Evolutionary conservation across 2,329 filamentous ascomycete genomes (phyloP).

Genomic region (Cyclaneusma minus): DNA sequence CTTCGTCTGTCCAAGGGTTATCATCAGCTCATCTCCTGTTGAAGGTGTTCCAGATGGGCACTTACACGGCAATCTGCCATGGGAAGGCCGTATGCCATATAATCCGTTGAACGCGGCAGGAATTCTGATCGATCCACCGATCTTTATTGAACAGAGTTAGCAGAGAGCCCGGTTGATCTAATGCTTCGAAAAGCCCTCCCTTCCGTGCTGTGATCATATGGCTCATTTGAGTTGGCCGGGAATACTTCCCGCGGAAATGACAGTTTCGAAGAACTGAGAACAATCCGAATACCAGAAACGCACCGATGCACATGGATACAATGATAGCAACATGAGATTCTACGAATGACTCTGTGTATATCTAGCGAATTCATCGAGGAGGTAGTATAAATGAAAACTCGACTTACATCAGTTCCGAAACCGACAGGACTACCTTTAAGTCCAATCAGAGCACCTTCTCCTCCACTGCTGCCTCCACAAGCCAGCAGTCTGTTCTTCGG

Average conservation of each 20-base stretch:
- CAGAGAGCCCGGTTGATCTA: too few species aligned
- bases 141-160: too few species aligned
- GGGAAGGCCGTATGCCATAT: slow-evolving; percentile 22
- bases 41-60: slow-evolving; percentile 39
- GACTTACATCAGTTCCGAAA: slow-evolving; percentile 19
- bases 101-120: slow-evolving; percentile 22
- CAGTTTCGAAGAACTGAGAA: too few species aligned
- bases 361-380: slow-evolving; percentile 30
- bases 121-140: slow-evolving; percentile 18
- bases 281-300: too few species aligned
- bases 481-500: slow-evolving; percentile 15
- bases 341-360: slow-evolving; percentile 44
- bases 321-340: too few species aligned
- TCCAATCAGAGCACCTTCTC: slow-evolving; percentile 18
- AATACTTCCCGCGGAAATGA: too few species aligned
- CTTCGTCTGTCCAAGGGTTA: slow-evolving; percentile 31
- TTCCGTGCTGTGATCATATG: too few species aligned
- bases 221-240: too few species aligned
- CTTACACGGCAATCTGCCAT: slow-evolving; percentile 23
- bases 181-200: too few species aligned
- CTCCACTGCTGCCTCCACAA: slow-evolving; percentile 16
- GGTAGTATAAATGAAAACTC: neutral
- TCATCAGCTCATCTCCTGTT: neutral
- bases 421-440: slow-evolving; percentile 17
- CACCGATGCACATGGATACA: too few species aligned